Evolutionary conservation across 208 protist species (phyloP).

Genomic region (Trypanosoma melophagium): DNA sequence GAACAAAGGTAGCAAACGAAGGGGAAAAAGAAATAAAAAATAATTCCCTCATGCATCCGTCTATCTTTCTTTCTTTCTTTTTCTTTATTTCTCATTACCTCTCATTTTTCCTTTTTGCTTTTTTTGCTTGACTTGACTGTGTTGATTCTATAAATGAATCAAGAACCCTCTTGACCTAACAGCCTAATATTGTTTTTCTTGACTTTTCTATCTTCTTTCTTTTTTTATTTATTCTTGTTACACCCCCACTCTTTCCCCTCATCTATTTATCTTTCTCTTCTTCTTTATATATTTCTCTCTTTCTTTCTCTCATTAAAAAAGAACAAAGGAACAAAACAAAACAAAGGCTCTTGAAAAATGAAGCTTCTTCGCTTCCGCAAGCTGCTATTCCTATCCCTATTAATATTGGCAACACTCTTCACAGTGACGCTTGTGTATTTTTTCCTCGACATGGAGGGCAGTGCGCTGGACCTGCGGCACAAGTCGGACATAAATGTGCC

Average conservation of each 20-base stretch:
- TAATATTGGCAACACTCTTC: background rate
- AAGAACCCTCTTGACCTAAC: too few species aligned
- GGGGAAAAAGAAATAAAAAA: background rate
- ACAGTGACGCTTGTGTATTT: background rate
- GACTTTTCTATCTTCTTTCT: constrained; percentile 10
- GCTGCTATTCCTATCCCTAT: background rate
- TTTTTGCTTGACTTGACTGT: too few species aligned
- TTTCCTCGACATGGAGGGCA: background rate
- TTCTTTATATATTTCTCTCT: background rate
- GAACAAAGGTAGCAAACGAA: constrained; percentile 9
- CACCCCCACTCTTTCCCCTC: background rate
- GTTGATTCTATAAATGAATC: too few species aligned
- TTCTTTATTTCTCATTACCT: background rate
- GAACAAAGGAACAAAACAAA: background rate
- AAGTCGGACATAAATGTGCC: background rate
- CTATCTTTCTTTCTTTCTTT: constrained; percentile 16
- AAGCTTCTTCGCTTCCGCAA: background rate
- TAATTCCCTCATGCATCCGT: too few species aligned
- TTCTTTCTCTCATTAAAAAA: background rate
- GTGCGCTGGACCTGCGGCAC: background rate
- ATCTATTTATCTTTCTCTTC: constrained; percentile 6
- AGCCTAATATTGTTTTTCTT: background rate
- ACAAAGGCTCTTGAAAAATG: background rate
- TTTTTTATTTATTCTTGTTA: constrained; percentile 19
- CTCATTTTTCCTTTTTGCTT: too few species aligned